phyloP scores from a whole-genome alignment of 345 rosid species.

The Cardamine chenopodiifolia region DNA sequence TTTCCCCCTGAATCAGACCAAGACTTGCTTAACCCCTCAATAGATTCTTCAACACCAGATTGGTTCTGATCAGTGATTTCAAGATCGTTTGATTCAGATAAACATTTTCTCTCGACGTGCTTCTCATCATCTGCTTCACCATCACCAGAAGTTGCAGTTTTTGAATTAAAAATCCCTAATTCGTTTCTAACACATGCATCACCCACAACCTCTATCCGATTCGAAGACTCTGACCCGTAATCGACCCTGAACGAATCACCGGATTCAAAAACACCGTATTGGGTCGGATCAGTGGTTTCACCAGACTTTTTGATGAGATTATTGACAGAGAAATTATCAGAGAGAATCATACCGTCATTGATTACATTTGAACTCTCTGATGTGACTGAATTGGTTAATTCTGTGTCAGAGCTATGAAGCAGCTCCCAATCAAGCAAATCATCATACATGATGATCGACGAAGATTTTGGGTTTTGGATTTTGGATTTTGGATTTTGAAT shows the following conservation, averaged over 20 bases:
- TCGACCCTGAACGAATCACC: conserved; percentile 75
- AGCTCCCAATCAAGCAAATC: conserved; percentile 73
- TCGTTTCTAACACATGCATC: conserved; percentile 8
- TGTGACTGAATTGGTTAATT: conserved; percentile 36
- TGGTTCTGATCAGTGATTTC: too few relatives aligned
- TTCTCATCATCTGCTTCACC: conserved; percentile 35
- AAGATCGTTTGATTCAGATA: not conserved
- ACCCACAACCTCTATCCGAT: conserved; percentile 45
- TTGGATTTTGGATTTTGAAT: not conserved
- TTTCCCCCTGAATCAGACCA: conserved; percentile 28
- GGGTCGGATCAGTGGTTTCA: conserved; percentile 44
- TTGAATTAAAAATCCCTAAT: conserved; percentile 34
- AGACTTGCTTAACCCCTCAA: conserved; percentile 20
- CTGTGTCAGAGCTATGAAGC: conserved; percentile 57
- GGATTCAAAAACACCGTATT: conserved; percentile 51
- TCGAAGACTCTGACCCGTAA: conserved; percentile 53
- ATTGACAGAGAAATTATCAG: conserved; percentile 82
- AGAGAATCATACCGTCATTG: conserved; percentile 66
- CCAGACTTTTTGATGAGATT: too few relatives aligned
- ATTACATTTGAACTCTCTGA: conserved; percentile 45
- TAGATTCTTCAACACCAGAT: conserved; percentile 15
- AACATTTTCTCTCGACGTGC: not conserved
- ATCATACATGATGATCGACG: conserved; percentile 34
- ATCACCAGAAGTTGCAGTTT: conserved; percentile 41
- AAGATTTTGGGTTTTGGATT: not conserved